phyloP scores from a whole-genome alignment of 306 rosid species.

The Vicia faba region DNA sequence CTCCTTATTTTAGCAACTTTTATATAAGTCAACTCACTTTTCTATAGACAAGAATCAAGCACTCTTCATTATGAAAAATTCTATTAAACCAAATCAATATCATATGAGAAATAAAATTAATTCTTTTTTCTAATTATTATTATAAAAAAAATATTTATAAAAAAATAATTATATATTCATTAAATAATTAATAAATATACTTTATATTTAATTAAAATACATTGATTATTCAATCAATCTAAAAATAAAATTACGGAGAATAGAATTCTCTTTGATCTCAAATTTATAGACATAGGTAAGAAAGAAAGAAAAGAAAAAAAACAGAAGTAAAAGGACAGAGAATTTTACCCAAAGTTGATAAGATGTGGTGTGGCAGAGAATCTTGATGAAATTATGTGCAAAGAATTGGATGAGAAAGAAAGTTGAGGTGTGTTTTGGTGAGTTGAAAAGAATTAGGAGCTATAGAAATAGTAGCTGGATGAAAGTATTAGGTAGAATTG shows the following conservation, averaged over 20 bases:
- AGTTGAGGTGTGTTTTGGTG: neutral
- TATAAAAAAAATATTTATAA: no score
- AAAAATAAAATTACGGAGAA: no score
- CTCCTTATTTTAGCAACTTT: conserved; percentile 2
- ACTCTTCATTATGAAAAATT: conserved; percentile 1
- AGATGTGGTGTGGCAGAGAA: neutral
- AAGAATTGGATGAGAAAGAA: neutral
- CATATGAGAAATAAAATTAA: neutral
- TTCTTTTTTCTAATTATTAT: no score
- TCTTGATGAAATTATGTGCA: neutral
- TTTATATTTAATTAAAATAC: no score
- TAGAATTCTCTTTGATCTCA: neutral
- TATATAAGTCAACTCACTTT: conserved; percentile 49
- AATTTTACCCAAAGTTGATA: neutral
- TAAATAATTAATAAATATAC: no score
- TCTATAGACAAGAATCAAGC: conserved; percentile 34
- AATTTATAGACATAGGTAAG: no score
- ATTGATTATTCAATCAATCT: neutral
- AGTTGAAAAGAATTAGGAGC: neutral
- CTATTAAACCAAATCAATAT: conserved; percentile 4
- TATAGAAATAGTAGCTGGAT: neutral
- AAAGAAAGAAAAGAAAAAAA: neutral
- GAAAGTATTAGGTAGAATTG: neutral
- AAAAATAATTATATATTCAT: no score
- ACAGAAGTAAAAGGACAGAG: neutral